Evolutionary conservation across 164 flowering plant species (phyloP), one percentile per base, ranked within the genome.

Genomic region (Berberis vulgaris): DNA sequence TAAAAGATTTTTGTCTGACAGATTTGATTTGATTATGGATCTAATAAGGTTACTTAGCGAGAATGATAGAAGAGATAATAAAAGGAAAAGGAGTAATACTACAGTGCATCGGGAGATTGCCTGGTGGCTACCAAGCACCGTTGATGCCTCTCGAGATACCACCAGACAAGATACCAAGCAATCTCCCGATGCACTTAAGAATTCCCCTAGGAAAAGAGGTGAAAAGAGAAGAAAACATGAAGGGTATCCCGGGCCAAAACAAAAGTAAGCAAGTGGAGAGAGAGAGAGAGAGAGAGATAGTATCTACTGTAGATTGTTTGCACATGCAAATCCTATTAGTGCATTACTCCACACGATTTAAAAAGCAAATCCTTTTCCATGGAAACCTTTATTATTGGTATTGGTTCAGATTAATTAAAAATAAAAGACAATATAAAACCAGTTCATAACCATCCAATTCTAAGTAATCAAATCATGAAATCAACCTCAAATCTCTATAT

Each of bases 241-340:
- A 6, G 26, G 40, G 39, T 5, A 5, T 5, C 4, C 26, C 26
- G 26, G 26, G 26, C 3, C 42, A 62, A 40, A 11, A 63, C 63
- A 71, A 68, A 62, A 39, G 38, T 60, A 70, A 50, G 57, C 11
- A 67, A 73, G 79, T 71, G 78, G 76, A 68, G 67, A 68, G 72
- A 44, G 73, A 62, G 67, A 64, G 77, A 77, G 76, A 68, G 67
- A 68, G 72, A 44, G 73, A 62, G 67, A 64, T 76, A 77, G 78
- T 81, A 78, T 82, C 82, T 69, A 83, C 57, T 68, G 64, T 79
- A 63, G 66, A 63, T 63, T 63, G 42, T 43, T 71, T 61, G 73
- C 87, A 85, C 90, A 80, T 81, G 89, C 76, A 69, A 67, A 7
- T 40, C 57, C 71, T 64, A 42, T 47, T 67, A 26, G 54, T 66